Percentiles rank a stretch among this genome's conserved stretches.
Conservation (phyloP, 345 rosid genomes). For the Gossypium raimondii region DNA sequence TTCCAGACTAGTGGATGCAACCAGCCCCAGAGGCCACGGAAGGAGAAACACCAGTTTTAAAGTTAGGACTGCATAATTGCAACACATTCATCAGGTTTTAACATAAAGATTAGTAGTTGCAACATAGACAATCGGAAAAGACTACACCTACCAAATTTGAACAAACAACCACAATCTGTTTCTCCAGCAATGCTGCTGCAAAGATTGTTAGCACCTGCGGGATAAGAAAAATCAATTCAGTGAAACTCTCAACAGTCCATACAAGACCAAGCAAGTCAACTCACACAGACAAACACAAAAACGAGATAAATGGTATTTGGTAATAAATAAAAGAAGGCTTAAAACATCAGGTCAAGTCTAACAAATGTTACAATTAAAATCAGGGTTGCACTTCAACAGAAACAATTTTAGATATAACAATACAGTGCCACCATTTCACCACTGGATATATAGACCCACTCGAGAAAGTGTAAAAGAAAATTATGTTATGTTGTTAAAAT, state of each 20-base stretch:
- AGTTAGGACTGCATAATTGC: neutral
- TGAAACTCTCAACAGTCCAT: neutral
- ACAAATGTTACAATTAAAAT: neutral
- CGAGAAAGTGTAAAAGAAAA: neutral
- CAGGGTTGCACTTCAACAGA: neutral
- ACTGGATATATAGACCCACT: no score
- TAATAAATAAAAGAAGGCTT: neutral
- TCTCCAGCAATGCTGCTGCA: conserved; percentile 84
- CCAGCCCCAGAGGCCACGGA: neutral
- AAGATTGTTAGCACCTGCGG: conserved; percentile 71
- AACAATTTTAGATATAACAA: neutral
- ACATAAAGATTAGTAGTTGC: neutral
- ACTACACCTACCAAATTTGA: conserved; percentile 75
- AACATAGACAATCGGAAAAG: neutral
- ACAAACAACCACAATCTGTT: conserved; percentile 82
- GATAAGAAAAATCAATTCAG: conserved; percentile 16
- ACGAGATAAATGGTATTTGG: neutral
- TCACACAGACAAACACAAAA: neutral
- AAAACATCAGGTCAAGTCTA: neutral
- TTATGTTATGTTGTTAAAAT: neutral
- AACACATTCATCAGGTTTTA: neutral
- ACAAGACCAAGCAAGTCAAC: conserved; percentile 1
- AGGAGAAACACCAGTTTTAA: neutral
- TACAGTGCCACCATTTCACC: neutral
- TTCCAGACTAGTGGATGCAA: neutral